These are phyloP conservation scores for Pelargonium citronellum DNA, from an alignment of 441 rosid species.

Conservation along the genomic window DNA sequence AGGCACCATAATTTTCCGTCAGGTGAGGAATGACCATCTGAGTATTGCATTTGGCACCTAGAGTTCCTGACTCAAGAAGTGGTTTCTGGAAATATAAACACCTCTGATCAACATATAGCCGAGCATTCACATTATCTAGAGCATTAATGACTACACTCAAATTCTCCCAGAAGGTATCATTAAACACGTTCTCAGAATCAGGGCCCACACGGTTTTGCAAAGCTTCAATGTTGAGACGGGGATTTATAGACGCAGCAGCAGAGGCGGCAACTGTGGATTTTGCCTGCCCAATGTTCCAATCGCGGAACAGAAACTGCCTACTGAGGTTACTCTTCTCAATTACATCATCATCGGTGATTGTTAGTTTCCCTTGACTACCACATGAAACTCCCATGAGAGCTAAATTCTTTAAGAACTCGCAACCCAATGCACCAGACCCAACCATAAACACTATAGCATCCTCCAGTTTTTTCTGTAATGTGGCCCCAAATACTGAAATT, in stretches of 20 bases:
- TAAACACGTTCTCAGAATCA: conserved; percentile 79
- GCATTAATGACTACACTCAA: conserved; percentile 64
- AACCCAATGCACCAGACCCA: conserved; percentile 93
- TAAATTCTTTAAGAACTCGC: conserved; percentile 81
- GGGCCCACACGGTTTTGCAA: conserved; percentile 79
- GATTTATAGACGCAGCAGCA: conserved; percentile 65
- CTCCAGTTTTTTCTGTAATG: conserved; percentile 78
- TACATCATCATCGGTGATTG: conserved; percentile 84
- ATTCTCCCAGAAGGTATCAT: conserved; percentile 84
- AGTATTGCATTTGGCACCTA: conserved; percentile 85
- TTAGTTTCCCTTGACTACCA: conserved; percentile 62
- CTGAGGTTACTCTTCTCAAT: conserved; percentile 93
- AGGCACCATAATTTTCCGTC: conserved; percentile 90
- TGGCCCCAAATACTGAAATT: conserved; percentile 76
- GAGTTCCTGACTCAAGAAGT: conserved; percentile 87
- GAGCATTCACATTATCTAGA: conserved; percentile 81
- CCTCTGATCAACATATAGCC: conserved; percentile 81
- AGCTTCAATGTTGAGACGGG: conserved; percentile 58
- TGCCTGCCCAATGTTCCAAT: conserved; percentile 95
- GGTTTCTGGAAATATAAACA: conserved; percentile 95
- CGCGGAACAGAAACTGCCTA: conserved; percentile 87
- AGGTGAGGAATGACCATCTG: conserved; percentile 90
- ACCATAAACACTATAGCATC: conserved; percentile 69
- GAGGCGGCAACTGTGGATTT: conserved; percentile 91
- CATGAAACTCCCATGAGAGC: conserved; percentile 91